Evolutionary conservation across 495 filamentous ascomycete species (phyloP).

Genomic region (Copromyces sp.): DNA sequence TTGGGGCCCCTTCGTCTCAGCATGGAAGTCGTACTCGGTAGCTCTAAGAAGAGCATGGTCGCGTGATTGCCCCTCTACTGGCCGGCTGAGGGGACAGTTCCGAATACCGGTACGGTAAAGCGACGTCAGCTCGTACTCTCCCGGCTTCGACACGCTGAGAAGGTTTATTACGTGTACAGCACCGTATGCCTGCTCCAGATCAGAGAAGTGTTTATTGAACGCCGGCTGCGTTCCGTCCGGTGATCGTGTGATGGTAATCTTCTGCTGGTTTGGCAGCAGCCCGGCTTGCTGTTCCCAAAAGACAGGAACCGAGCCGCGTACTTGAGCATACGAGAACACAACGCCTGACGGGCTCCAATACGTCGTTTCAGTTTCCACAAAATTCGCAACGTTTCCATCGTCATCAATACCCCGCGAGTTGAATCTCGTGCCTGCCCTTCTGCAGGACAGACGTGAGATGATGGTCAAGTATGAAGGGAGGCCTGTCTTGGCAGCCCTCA

Average conservation of each 20-base stretch:
- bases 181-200: conserved; percentile 73
- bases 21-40: conserved; percentile 92
- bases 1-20: conserved; percentile 74
- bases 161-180: conserved; percentile 86
- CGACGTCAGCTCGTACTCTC: conserved; percentile 69
- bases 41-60: conserved; percentile 61
- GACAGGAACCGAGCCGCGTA: conserved; percentile 83
- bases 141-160: conserved; percentile 73
- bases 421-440: conserved; percentile 88
- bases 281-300: conserved; percentile 95
- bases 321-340: conserved; percentile 88
- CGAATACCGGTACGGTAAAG: conserved; percentile 68
- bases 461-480: conserved; percentile 74
- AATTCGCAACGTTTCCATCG: conserved; percentile 94
- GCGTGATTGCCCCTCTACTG: conserved; percentile 31
- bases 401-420: conserved; percentile 96
- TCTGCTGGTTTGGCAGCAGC: conserved; percentile 85
- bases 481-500: conserved; percentile 54
- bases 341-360: conserved; percentile 66
- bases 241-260: conserved; percentile 83
- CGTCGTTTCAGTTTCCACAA: conserved; percentile 54
- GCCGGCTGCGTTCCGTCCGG: conserved; percentile 87
- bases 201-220: conserved; percentile 88
- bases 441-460: conserved; percentile 84
- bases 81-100: conserved; percentile 53